Evolutionary conservation across 805 yeast species (phyloP), one percentile per base, ranked within the genome.

Genomic region (Clavispora vitiphila): DNA sequence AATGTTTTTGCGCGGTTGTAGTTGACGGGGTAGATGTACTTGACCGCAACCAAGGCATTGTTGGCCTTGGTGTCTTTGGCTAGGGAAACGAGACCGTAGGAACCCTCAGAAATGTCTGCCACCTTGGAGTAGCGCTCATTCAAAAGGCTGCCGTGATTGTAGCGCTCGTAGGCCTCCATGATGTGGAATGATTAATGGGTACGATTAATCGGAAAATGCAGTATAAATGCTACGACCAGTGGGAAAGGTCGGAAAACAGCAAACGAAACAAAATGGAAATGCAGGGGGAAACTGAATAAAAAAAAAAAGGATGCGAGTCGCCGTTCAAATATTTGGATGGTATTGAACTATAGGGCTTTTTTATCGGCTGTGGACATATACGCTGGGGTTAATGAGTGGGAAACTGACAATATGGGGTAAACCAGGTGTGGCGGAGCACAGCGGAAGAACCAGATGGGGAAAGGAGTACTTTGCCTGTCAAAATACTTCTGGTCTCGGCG

Each of bases 71-170:
- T 71, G 60, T 91, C 96, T 54, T 80, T 81, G 8, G 96, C 97
- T 20, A 91, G 72, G 2, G 95, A 81, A 8, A 91, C 98, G 36
- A 85, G 76, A 38, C 98, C 98, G 62, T 87, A 91, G 0, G 97
- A 87, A 23, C 98, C 98, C 61, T 87, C 90, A 57, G 90, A 86
- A 44, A 91, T 77, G 56, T 81, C 86, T 43, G 78, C 80, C 18
- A 88, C 71, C 52, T 82, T 82, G 43, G 69, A 66, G 65, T 88
- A 91, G 42, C 85, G 70, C 41, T 71, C 71, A 45, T 80, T 74
- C 42, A 87, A 67, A 35, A 84, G 69, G 15, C 51, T 55, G 16
- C 74, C 74, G 18, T 54, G 51, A 44, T 63, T 67, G 49, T 70
- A 70, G 26, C 46, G 49, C 36, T 67, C 64, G 53, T 69, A 69